Conservation (phyloP, 257 asterid species). For the Nicotiana sylvestris region DNA sequence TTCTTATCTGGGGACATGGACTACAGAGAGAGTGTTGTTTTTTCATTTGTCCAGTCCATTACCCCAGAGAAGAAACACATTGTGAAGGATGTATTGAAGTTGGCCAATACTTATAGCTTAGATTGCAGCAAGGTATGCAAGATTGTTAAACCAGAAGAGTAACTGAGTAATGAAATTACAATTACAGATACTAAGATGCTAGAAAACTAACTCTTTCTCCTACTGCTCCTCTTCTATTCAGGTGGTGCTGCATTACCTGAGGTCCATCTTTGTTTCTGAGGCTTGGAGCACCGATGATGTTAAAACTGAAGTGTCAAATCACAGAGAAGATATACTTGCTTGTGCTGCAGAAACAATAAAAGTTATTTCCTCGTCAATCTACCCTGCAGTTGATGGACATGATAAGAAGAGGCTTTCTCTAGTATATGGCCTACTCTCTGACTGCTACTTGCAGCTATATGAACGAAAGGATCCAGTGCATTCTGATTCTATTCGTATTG, state of each 20-base stretch:
- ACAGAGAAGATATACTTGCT: slow-evolving; percentile 50
- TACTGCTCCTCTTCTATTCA: slow-evolving; percentile 29
- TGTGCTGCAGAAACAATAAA: slow-evolving; percentile 61
- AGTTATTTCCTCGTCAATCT: slow-evolving; percentile 48
- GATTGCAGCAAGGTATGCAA: slow-evolving; percentile 60
- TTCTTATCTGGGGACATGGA: slow-evolving; percentile 81
- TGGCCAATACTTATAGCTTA: slow-evolving; percentile 68
- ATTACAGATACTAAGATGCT: background rate
- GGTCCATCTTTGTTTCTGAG: slow-evolving; percentile 67
- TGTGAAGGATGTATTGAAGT: slow-evolving; percentile 52
- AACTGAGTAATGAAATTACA: background rate
- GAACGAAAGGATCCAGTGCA: slow-evolving; percentile 32
- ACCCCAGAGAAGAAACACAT: slow-evolving; percentile 69
- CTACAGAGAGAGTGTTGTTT: slow-evolving; percentile 60
- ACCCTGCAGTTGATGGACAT: slow-evolving; percentile 72
- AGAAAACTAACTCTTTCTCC: slow-evolving; percentile 10
- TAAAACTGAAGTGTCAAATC: slow-evolving; percentile 52
- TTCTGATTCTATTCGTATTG: slow-evolving; percentile 29
- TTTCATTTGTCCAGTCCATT: slow-evolving; percentile 69
- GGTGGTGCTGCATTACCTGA: slow-evolving; percentile 76
- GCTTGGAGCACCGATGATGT: slow-evolving; percentile 71
- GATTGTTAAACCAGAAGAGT: slow-evolving; percentile 3
- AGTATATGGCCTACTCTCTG: slow-evolving; percentile 66
- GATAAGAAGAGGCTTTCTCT: slow-evolving; percentile 83
- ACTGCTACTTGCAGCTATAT: slow-evolving; percentile 63